Evolutionary conservation across 2,329 filamentous ascomycete genomes (phyloP).

Genomic region (Gnomoniopsis smithogilvyi): DNA sequence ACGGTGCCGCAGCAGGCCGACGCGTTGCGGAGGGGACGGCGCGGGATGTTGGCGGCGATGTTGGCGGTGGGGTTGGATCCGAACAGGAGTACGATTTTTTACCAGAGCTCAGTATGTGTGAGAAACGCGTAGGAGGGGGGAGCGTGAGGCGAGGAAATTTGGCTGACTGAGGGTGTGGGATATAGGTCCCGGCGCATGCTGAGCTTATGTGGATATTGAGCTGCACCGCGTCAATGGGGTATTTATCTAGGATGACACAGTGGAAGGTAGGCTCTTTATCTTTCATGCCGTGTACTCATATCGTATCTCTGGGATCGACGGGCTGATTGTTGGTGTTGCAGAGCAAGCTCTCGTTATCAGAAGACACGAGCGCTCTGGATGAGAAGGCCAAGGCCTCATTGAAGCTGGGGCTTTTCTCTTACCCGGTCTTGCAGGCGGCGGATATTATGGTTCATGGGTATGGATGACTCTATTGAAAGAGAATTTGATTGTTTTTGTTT

Average conservation of each 20-base stretch:
- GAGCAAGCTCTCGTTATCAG: conserved; percentile 69
- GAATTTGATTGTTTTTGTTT: not conserved
- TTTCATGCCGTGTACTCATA: not conserved
- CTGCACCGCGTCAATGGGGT: conserved; percentile 87
- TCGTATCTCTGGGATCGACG: not conserved
- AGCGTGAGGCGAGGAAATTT: not conserved
- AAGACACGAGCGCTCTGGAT: conserved; percentile 57
- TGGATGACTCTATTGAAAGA: not conserved
- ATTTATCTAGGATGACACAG: conserved; percentile 97
- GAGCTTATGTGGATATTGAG: conserved; percentile 98
- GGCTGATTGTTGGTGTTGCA: conserved; percentile 29
- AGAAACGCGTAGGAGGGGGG: no score
- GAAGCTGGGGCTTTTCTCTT: conserved; percentile 90
- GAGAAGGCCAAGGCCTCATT: conserved; percentile 56
- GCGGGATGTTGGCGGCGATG: conserved; percentile 74
- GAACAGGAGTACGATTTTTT: conserved; percentile 73
- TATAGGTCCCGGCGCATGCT: conserved; percentile 69
- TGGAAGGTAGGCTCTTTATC: conserved; percentile 75
- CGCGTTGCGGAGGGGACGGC: conserved; percentile 61
- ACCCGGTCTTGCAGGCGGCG: conserved; percentile 91
- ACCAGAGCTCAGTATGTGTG: conserved; percentile 65
- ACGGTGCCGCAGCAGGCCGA: conserved; percentile 68
- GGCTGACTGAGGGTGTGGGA: not conserved
- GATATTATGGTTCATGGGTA: conserved; percentile 86
- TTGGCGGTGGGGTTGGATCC: conserved; percentile 83